Evolutionary conservation across 352 stramenopile species (phyloP), one percentile per base, ranked within the genome.

Genomic region (Albugo laibachii): DNA sequence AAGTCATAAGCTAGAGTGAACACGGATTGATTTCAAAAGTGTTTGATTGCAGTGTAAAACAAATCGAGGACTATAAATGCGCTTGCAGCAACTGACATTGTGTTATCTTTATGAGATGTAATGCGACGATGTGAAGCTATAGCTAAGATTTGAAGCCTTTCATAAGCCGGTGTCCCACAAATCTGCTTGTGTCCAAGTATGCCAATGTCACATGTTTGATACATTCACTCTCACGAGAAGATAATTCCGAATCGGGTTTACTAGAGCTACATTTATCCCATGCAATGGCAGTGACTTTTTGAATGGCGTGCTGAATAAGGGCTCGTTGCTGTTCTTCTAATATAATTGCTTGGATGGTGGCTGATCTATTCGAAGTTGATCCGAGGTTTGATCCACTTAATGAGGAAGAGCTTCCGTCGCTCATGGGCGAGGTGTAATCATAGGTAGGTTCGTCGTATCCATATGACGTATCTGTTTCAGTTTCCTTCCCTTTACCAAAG

Each of bases 231-330:
- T 93, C 78, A 52, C 69, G 78, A 53, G 62, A 83, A 47, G 71
- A 79, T 37, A 93, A 75, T 54, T 84, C 71, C 49, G 65, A 65
- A 58, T 89, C 79, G 31, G 78, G 76, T 56, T 85, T 88, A 61
- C 55, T 71, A 45, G 70, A 74, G 57, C 74, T 87, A 58, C 80
- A 93, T 57, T 87, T 93, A 58, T 92, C 79, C 78, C 78, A 93
- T 27, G 78, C 81, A 46, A 92, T 69, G 15, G 77, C 72, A 46
- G 80, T 87, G 58, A 93, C 87, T 71, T 92, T 93, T 49, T 74
- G 77, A 47, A 93, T 74, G 42, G 79, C 78, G 56, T 88, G 72
- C 55, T 91, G 80, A 50, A 93, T 83, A 34, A 91, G 47, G 44
- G 73, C 77, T 50, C 77, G 78, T 61, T 88, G 74, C 63, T 93